phyloP scores from a whole-genome alignment of 805 yeast species.

The Yarrowia hollandica region DNA sequence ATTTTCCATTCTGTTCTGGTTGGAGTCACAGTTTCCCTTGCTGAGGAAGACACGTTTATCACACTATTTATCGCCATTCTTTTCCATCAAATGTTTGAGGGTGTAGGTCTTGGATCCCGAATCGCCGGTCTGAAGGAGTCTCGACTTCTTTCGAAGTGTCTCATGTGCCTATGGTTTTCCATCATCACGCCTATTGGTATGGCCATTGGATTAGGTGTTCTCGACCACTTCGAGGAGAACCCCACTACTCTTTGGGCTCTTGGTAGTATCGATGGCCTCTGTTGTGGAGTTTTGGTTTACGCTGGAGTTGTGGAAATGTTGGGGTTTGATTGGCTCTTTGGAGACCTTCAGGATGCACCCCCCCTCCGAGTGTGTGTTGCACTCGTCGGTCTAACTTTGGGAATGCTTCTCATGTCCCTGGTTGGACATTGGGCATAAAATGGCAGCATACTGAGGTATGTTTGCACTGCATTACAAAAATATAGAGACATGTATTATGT shows the following conservation, averaged over 20 bases:
- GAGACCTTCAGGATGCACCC: slow-evolving; percentile 34
- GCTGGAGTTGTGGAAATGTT: slow-evolving; percentile 76
- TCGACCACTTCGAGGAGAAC: slow-evolving; percentile 55
- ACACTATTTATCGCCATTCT: slow-evolving; percentile 60
- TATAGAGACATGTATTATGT: too few species aligned
- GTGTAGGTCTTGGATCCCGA: slow-evolving; percentile 80
- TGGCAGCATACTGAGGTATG: too few species aligned
- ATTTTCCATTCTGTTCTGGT: slow-evolving; percentile 81
- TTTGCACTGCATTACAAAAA: too few species aligned
- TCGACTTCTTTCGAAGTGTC: slow-evolving; percentile 13
- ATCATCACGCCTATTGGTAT: slow-evolving; percentile 72
- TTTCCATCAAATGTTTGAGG: slow-evolving; percentile 75
- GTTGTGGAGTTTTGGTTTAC: slow-evolving; percentile 75
- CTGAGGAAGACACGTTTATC: slow-evolving; percentile 73
- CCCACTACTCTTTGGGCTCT: slow-evolving; percentile 61
- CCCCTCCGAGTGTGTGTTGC: slow-evolving; percentile 34
- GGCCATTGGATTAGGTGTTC: slow-evolving; percentile 76
- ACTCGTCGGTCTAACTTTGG: slow-evolving; percentile 46
- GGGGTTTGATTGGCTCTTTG: slow-evolving; percentile 68
- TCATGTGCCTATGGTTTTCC: slow-evolving; percentile 48
- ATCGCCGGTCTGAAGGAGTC: slow-evolving; percentile 58
- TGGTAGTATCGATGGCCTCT: slow-evolving; percentile 72
- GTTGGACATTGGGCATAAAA: slow-evolving; percentile 64
- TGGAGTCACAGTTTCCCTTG: slow-evolving; percentile 73
- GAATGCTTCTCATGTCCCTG: slow-evolving; percentile 62